Percentiles rank a stretch among this genome's conserved stretches.
phyloP scores from a whole-genome alignment of 2,329 filamentous ascomycete species.

The Sporothrix luriei region DNA sequence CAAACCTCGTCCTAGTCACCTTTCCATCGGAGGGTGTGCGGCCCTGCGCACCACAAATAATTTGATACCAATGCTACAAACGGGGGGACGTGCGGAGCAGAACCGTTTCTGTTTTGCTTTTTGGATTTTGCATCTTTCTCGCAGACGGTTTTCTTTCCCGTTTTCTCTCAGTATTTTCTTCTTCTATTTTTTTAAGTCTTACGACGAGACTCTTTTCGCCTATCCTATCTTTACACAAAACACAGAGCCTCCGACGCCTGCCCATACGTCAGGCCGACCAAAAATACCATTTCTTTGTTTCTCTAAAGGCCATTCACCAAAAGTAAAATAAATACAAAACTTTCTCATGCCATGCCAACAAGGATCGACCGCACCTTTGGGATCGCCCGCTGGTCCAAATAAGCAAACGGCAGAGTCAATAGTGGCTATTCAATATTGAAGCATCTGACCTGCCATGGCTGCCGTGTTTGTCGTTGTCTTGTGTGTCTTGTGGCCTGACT shows the following conservation, averaged over 20 bases:
- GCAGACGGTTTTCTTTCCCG: too few relatives aligned
- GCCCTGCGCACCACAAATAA: background rate
- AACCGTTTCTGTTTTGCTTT: too few relatives aligned
- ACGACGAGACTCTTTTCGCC: background rate
- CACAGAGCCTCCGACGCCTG: background rate
- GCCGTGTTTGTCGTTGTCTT: too few relatives aligned
- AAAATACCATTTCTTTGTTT: constrained; percentile 11
- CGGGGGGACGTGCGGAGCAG: background rate
- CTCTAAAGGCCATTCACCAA: too few relatives aligned
- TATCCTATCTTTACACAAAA: constrained; percentile 1
- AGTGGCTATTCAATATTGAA: too few relatives aligned
- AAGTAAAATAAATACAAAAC: background rate
- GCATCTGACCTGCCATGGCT: too few relatives aligned
- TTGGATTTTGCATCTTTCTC: too few relatives aligned
- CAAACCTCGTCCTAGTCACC: background rate
- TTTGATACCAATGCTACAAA: constrained; percentile 11
- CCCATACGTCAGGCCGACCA: constrained; percentile 19
- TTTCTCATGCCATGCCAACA: background rate
- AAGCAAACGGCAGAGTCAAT: too few relatives aligned
- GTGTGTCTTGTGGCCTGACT: background rate
- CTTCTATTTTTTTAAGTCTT: background rate
- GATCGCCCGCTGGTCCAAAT: too few relatives aligned
- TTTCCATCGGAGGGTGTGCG: background rate
- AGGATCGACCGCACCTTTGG: too few relatives aligned
- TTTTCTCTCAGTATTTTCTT: too few relatives aligned